Evolutionary conservation across 768 basidiomycete genomes (phyloP), one percentile per base, ranked within the genome.

Genomic region (Sistotremastrum niveocremeum): DNA sequence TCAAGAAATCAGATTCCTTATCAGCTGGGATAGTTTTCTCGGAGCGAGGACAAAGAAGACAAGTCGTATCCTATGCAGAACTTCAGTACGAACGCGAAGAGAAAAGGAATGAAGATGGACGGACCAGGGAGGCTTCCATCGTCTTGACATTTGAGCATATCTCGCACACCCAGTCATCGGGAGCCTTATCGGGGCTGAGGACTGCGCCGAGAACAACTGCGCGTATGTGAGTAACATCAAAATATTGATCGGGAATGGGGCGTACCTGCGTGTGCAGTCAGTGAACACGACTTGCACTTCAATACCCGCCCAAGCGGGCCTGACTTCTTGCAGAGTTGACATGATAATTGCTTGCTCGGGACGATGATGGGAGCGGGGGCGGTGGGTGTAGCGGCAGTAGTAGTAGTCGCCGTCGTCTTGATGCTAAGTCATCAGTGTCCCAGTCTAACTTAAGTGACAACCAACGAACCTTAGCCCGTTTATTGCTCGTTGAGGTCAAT

Each of bases 121-220:
- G 50, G 60, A 89, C 90, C 55, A 89, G 60, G n/a, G 84, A 82
- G 5, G 81, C 81, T 59, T 93, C 90, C 44, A 80, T 66, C 0
- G 73, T 72, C 59, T 84, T 81, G 54, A 86, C 81, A 53, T 94
- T 93, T 55, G 76, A 71, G 58, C 91, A 95, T 30, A 93, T 61
- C 42, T 94, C 90, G 57, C 91, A 95, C 11, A 75, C 67, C 90
- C 91, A 95, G 2, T 73, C 64, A 32, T 88, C 84, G 28, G 76
- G 20, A 20, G 20, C 64, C 11, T 74, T 64, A 7, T 71, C 65
- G 31, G 82, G 73, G 51, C 84, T 79, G 5, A 76, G 69, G 39
- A 75, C 61, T 7, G 79, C 77, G 35, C 90, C 90, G 54, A 79
- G 80, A 45, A 74, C 71, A 39, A 76, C 80, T 84, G 47, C 51